Percentiles rank a stretch among this genome's conserved stretches.
Conservation (phyloP, 768 basidiomycete species). For the Lenzites betulinus region DNA sequence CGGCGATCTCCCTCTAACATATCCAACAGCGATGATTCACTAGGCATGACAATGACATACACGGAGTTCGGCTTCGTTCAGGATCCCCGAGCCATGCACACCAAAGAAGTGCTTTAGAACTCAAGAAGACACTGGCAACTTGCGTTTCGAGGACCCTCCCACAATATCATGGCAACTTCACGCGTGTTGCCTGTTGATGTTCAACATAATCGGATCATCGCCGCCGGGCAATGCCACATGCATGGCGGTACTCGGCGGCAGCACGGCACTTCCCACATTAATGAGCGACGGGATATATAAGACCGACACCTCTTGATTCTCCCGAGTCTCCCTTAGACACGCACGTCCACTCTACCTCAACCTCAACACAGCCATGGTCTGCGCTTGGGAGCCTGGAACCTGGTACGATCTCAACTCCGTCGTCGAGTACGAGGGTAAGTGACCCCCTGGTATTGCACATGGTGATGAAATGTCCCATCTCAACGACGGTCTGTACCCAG, state of each 20-base stretch:
- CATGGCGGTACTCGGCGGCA: slow-evolving; percentile 12
- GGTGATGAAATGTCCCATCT: not conserved
- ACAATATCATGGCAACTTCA: not conserved
- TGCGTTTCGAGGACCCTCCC: not conserved
- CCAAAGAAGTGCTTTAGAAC: not conserved
- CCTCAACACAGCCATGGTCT: slow-evolving; percentile 19
- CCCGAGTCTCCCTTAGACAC: not conserved
- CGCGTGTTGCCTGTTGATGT: slow-evolving; percentile 1
- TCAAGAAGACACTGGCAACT: not conserved
- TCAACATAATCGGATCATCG: slow-evolving; percentile 17
- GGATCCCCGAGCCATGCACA: not conserved
- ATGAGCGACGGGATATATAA: slow-evolving; percentile 13
- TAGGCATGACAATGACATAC: too few species aligned
- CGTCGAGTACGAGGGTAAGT: slow-evolving; percentile 57
- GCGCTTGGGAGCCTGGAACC: slow-evolving; percentile 63
- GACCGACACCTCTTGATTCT: not conserved
- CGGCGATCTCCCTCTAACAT: too few species aligned
- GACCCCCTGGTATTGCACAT: not conserved
- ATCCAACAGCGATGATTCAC: too few species aligned
- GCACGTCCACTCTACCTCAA: not conserved
- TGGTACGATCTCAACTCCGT: slow-evolving; percentile 55
- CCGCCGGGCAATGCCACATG: not conserved
- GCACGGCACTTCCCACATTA: slow-evolving; percentile 5
- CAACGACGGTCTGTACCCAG: slow-evolving; percentile 33
- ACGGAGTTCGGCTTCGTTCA: too few species aligned